Evolutionary conservation across 2,329 filamentous ascomycete genomes (phyloP).

Genomic region (Drechslera avenae): DNA sequence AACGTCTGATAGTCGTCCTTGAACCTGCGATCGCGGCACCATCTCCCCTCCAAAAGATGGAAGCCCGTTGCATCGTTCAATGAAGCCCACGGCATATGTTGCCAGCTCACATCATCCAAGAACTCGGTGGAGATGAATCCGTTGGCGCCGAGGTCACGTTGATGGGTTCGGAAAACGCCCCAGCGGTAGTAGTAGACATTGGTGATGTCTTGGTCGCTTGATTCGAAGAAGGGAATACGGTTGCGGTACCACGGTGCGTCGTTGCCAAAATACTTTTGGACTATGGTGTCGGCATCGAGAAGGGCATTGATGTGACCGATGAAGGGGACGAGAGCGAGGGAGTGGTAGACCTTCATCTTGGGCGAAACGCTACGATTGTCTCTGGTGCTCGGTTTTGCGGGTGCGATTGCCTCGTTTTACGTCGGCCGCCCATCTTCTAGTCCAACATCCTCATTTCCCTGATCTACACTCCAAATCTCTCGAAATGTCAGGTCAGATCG

Average conservation of each 20-base stretch:
- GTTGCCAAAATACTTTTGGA: constrained; percentile 48
- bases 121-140: constrained; percentile 56
- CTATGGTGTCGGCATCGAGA: constrained; percentile 36
- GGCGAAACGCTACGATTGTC: not conserved
- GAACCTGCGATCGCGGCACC: constrained; percentile 52
- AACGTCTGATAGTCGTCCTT: constrained; percentile 53
- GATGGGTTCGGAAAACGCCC: constrained; percentile 53
- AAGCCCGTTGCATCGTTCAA: constrained; percentile 54
- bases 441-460: too few relatives aligned
- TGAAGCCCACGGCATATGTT: constrained; percentile 50
- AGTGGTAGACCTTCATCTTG: not conserved
- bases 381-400: not conserved
- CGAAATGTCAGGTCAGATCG: too few relatives aligned
- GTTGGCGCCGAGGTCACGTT: constrained; percentile 50
- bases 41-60: constrained; percentile 53
- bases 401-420: not conserved
- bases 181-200: constrained; percentile 56
- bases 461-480: too few relatives aligned
- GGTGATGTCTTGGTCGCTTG: constrained; percentile 45
- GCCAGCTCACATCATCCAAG: constrained; percentile 53
- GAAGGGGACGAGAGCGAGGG: not conserved
- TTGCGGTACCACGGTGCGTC: constrained; percentile 50
- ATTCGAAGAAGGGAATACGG: constrained; percentile 50
- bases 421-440: not conserved
- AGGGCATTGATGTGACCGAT: not conserved